Percentiles rank a stretch among this genome's conserved stretches.
Evolutionary conservation across 2,329 filamentous ascomycete species (phyloP).

Genomic region (Parastagonospora nodorum): DNA sequence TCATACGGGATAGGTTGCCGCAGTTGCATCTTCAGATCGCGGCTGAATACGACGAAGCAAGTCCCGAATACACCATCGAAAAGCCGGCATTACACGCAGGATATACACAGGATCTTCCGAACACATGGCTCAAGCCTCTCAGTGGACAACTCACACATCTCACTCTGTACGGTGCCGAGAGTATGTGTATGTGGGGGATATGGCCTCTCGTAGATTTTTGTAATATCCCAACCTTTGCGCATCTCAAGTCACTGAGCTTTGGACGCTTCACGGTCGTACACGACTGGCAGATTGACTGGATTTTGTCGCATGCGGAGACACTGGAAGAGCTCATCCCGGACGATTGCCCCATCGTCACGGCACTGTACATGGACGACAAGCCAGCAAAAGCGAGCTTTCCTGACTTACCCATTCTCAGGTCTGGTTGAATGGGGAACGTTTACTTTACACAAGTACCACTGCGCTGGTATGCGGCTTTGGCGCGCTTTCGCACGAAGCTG

Average conservation of each 20-base stretch:
- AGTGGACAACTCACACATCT: constrained; percentile 39
- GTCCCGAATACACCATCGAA: constrained; percentile 16
- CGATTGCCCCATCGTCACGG: constrained; percentile 47
- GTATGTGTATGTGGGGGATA: constrained; percentile 44
- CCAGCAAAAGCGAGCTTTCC: background rate
- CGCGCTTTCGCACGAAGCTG: constrained; percentile 9
- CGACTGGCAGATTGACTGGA: constrained; percentile 55
- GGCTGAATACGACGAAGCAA: constrained; percentile 17
- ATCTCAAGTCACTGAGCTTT: constrained; percentile 48
- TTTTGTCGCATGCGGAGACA: constrained; percentile 46
- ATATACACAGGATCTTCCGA: constrained; percentile 21
- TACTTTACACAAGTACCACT: background rate
- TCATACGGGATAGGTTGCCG: constrained; percentile 16
- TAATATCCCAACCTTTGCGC: constrained; percentile 45
- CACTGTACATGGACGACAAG: constrained; percentile 5
- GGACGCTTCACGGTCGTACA: constrained; percentile 52
- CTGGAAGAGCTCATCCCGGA: constrained; percentile 52
- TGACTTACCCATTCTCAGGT: background rate
- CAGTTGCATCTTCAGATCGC: constrained; percentile 23
- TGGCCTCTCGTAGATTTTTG: constrained; percentile 48
- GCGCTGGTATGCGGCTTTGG: background rate
- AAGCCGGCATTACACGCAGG: constrained; percentile 12
- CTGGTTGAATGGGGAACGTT: too few relatives aligned
- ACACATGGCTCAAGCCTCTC: constrained; percentile 27
- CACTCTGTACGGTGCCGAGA: constrained; percentile 41